Evolutionary conservation across 2,329 filamentous ascomycete species (phyloP).

Genomic region (Clonostachys solani): DNA sequence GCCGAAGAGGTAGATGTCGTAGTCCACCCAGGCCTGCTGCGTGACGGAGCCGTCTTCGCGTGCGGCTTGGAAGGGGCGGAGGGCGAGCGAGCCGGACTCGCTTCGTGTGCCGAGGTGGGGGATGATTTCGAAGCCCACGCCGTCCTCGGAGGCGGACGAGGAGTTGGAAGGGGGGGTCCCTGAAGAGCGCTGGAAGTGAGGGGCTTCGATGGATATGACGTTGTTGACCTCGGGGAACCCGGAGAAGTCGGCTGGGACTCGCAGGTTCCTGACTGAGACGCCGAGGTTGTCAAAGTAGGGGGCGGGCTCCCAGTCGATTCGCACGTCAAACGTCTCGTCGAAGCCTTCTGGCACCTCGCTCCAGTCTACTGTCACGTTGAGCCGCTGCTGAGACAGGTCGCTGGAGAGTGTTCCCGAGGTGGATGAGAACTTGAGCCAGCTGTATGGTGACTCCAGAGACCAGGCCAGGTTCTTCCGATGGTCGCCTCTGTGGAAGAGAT

Average conservation of each 20-base stretch:
- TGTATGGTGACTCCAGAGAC: slow-evolving; percentile 4
- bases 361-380: slow-evolving; percentile 43
- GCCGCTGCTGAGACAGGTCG: slow-evolving; percentile 13
- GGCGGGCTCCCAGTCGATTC: slow-evolving; percentile 1
- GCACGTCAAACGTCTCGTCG: slow-evolving; percentile 4
- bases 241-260: slow-evolving; percentile 4
- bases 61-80: slow-evolving; percentile 4
- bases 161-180: not conserved
- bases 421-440: slow-evolving; percentile 2
- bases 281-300: slow-evolving; percentile 7
- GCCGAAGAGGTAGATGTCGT: slow-evolving; percentile 18
- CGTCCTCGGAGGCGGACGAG: not conserved
- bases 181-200: slow-evolving; percentile 7
- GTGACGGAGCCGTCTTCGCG: not conserved
- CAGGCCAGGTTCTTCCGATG: slow-evolving; percentile 13
- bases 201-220: slow-evolving; percentile 9
- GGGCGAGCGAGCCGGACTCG: slow-evolving; percentile 5
- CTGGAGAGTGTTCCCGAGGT: slow-evolving; percentile 1
- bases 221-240: slow-evolving; percentile 10
- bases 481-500: slow-evolving; percentile 41
- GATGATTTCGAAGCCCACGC: slow-evolving; percentile 7
- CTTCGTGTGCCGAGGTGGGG: slow-evolving; percentile 4
- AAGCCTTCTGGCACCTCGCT: slow-evolving; percentile 22
- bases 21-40: slow-evolving; percentile 11
- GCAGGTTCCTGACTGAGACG: slow-evolving; percentile 5